Evolutionary conservation across 495 filamentous ascomycete genomes (phyloP), one percentile per base, ranked within the genome.

Genomic region (Parmelia sp.): DNA sequence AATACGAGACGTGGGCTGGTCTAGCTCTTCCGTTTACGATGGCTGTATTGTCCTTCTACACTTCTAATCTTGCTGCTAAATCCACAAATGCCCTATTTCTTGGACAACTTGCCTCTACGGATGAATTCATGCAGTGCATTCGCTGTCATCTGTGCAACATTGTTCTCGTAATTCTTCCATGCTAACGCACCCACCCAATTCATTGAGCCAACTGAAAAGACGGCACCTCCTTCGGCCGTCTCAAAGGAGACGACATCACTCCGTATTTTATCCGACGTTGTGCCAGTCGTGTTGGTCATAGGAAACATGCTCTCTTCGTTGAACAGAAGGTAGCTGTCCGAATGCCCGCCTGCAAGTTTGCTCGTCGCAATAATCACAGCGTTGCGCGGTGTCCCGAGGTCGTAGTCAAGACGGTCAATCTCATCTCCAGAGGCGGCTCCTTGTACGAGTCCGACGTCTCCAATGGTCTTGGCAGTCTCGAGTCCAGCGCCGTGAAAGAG

Each of bases 401-500:
- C 5, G 27, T 53, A 53, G 49, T 53, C 49, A 17, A 31, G 49
- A 31, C 49, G 49, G 25, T 33, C 51, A 55, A 35, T 55, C 7
- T 55, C 29, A 33, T 55, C 27, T 33, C 29, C 17, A 19, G 49
- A 55, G 31, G 29, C 51, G 10, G 51, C 17, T 21, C 15, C 1
- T 17, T 33, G 51, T 33, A 55, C 51, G 6, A 55, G 29, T 33
- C 51, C 15, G 51, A 35, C 2, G 17, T 55, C 15, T 33, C 29
- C 17, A 10, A 55, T 33, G 9, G 3, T 55, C 11, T 19, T 55
- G 3, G 27, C 49, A 57, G 14, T 49, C 44, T 64, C 68, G 4
- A 51, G 33, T 37, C 58, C 60, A 4, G 58, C 17, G 19, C 65
- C 61, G 23, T 56, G 23, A 36, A 64, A 44, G 12, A 66, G 35